A percentile compares a stretch with the other conserved stretches of the same genome.
Evolutionary conservation across 179 eudicot species (phyloP).

Genomic region (Silene noctiflora): DNA sequence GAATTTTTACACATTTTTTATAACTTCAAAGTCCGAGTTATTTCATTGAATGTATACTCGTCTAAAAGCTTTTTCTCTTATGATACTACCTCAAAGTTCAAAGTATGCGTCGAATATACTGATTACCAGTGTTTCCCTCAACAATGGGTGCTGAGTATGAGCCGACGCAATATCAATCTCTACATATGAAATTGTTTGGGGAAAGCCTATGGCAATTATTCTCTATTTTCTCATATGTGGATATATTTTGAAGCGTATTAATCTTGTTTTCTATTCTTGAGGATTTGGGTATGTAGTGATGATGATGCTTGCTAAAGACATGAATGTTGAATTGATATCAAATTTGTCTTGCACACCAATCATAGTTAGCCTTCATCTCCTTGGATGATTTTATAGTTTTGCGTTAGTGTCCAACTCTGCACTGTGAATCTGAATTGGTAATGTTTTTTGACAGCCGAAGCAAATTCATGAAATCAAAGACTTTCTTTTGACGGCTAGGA

Average conservation of each 20-base stretch:
- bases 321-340: no score
- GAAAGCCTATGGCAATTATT: slow-evolving; percentile 10
- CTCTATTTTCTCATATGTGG: slow-evolving; percentile 17
- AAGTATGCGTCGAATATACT: slow-evolving; percentile 29
- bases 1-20: no score
- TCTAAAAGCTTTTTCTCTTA: no score
- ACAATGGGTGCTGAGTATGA: slow-evolving; percentile 36
- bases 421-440: background rate
- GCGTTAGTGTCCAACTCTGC: background rate
- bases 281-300: no score
- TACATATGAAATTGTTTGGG: slow-evolving; percentile 16
- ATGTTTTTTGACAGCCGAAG: slow-evolving; percentile 32
- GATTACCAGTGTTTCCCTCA: slow-evolving; percentile 29
- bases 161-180: slow-evolving; percentile 34
- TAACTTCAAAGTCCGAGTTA: no score
- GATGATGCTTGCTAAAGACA: no score
- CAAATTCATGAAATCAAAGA: slow-evolving; percentile 55
- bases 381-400: background rate
- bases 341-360: background rate
- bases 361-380: background rate
- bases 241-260: background rate
- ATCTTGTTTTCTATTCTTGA: background rate
- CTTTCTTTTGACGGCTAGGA: slow-evolving; percentile 48
- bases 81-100: no score
- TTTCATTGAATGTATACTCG: no score